Base-by-base conservation (phyloP, 2,329 filamentous ascomycete genomes). In the Trichoderma brevicompactum region DNA sequence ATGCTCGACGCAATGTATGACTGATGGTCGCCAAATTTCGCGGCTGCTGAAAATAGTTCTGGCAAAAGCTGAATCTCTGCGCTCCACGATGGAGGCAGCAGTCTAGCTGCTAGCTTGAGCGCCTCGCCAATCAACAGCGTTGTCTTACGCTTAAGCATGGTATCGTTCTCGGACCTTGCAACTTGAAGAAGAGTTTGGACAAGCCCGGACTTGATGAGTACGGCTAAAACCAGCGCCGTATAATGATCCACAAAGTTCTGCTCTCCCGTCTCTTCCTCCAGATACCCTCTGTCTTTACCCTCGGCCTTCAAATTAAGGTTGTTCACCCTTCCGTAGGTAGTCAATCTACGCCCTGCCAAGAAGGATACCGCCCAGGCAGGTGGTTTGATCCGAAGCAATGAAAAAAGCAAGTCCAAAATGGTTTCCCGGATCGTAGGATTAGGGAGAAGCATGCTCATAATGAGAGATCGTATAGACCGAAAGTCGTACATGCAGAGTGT, bases 231-330 rank as follows among this genome's bases (percentile, higher is more conserved):
- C 12, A 98, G 84, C 12, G 94, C 92, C 0, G 92, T 96, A 74
- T 97, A 99, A 77, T 99, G 96, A 68, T 96, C 92, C 17, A 97
- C 89, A 66, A 99, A 89, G 72, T 92, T 96, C 71, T 94, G 89
- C 69, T 92, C 89, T 40, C 87, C 87, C 19, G 85, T 85, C 8
- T 89, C 83, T 64, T 92, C 91, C 48, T 91, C 87, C 19, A 84
- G 81, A 40, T 86, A 84, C 23, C 84, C 80, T 50, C 82, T 75
- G 23, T 80, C 79, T 67, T 84, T 85, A 13, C 74, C 75, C 7
- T 79, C 77, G 34, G 88, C 82, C 70, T 92, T 92, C 59, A 98
- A 80, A 67, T 92, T 95, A 58, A 98, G 80, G 68, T 92, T 96
- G 7, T 92, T 89, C 43, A 98, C 94, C 71, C 96, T 87, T n/a